A percentile compares a stretch with the other conserved stretches of the same genome.
Evolutionary conservation across 2,329 filamentous ascomycete genomes (phyloP).

Genomic region (Dendryphion nanum): DNA sequence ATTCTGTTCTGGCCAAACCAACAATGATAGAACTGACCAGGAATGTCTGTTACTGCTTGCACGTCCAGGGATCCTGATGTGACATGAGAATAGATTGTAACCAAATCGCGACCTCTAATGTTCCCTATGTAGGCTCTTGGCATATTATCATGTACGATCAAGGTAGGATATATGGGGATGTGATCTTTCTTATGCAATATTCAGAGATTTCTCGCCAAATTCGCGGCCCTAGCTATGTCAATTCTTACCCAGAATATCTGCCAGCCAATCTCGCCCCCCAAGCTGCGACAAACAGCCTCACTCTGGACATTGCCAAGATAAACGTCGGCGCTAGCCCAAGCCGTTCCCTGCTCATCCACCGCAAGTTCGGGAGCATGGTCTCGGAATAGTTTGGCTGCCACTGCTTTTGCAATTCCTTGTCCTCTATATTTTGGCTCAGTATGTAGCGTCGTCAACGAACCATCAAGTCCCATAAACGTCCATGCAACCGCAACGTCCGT

Average conservation of each 20-base stretch:
- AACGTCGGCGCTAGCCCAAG: slow-evolving; percentile 64
- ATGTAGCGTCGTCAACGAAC: slow-evolving; percentile 60
- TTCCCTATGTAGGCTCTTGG: no score
- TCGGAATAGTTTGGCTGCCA: slow-evolving; percentile 59
- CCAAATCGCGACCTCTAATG: background rate
- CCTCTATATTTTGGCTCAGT: slow-evolving; percentile 61
- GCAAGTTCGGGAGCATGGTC: slow-evolving; percentile 38
- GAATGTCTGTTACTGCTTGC: no score
- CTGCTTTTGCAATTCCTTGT: slow-evolving; percentile 60
- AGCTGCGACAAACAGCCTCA: slow-evolving; percentile 59
- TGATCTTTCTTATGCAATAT: no score
- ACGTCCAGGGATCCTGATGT: no score
- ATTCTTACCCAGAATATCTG: slow-evolving; percentile 57
- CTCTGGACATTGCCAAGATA: slow-evolving; percentile 60
- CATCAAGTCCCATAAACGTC: slow-evolving; percentile 63
- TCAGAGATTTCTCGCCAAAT: slow-evolving; percentile 11
- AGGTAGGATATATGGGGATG: no score
- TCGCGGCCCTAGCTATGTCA: slow-evolving; percentile 34
- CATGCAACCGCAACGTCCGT: slow-evolving; percentile 58
- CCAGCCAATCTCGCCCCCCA: slow-evolving; percentile 59
- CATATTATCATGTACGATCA: no score
- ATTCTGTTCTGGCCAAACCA: no score
- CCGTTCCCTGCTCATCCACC: slow-evolving; percentile 42
- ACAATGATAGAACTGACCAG: no score
- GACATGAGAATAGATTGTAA: no score